A percentile compares a stretch with the other conserved stretches of the same genome.
Evolutionary conservation across 2,329 filamentous ascomycete species (phyloP).

Genomic region (Akanthomyces dipterigenus): DNA sequence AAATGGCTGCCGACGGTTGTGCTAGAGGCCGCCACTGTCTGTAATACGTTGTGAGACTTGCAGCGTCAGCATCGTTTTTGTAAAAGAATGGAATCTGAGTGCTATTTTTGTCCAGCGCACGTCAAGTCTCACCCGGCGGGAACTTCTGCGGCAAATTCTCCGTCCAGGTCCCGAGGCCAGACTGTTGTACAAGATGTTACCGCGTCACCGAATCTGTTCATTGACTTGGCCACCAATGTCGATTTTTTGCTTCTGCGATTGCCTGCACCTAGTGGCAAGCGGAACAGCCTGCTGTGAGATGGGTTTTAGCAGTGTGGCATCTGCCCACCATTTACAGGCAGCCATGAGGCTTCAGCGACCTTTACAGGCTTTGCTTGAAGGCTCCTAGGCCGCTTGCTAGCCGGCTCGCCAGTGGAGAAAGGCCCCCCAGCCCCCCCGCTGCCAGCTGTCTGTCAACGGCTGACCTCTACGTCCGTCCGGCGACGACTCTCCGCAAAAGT

Average conservation of each 20-base stretch:
- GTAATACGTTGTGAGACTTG: too few relatives aligned
- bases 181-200: background rate
- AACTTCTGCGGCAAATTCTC: background rate
- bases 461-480: background rate
- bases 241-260: too few relatives aligned
- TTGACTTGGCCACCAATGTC: background rate
- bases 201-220: background rate
- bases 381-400: too few relatives aligned
- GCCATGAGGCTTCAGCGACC: background rate
- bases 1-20: too few relatives aligned
- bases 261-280: too few relatives aligned
- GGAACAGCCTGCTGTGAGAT: too few relatives aligned
- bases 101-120: background rate
- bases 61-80: background rate
- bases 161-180: background rate
- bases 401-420: background rate
- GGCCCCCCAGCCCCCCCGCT: background rate
- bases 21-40: too few relatives aligned
- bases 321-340: background rate
- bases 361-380: background rate
- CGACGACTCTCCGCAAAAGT: background rate
- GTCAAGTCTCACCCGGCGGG: background rate
- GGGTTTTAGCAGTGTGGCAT: too few relatives aligned
- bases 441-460: background rate
- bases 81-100: background rate